phyloP scores from a whole-genome alignment of 768 basidiomycete genomes.

The Paxillus involutus region DNA sequence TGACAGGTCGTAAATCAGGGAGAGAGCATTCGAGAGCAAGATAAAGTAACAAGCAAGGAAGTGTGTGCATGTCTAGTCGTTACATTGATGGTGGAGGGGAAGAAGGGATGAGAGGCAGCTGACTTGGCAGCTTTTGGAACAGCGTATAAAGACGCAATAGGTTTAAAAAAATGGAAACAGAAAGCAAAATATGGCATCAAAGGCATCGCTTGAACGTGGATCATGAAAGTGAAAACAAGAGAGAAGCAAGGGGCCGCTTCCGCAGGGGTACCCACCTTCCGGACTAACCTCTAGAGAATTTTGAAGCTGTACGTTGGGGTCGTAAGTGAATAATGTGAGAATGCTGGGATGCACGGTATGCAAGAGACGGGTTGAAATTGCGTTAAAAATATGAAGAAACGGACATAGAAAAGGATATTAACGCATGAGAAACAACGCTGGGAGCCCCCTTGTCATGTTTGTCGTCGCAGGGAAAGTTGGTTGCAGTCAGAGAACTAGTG shows the following conservation, averaged over 20 bases:
- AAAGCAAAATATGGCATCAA: slow-evolving; percentile 20
- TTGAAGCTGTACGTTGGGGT: slow-evolving; percentile 20
- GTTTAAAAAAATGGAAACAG: slow-evolving; percentile 3
- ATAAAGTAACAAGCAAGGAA: slow-evolving; percentile 27
- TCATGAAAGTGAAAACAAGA: slow-evolving; percentile 20
- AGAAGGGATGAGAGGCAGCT: slow-evolving; percentile 18
- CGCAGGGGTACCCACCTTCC: slow-evolving; percentile 12
- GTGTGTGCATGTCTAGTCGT: slow-evolving; percentile 70
- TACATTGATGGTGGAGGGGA: slow-evolving; percentile 42
- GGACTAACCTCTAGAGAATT: slow-evolving; percentile 17
- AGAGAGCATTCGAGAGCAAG: slow-evolving; percentile 34
- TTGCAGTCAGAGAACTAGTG: slow-evolving; percentile 37
- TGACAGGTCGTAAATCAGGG: slow-evolving; percentile 31
- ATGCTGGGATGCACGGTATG: slow-evolving; percentile 30
- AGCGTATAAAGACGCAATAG: slow-evolving; percentile 6
- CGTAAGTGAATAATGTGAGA: slow-evolving; percentile 17
- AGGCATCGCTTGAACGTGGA: slow-evolving; percentile 25
- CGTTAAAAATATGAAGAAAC: slow-evolving; percentile 25
- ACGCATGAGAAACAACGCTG: slow-evolving; percentile 30
- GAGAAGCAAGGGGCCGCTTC: slow-evolving; percentile 3
- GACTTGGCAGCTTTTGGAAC: slow-evolving; percentile 19
- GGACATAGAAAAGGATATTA: slow-evolving; percentile 27
- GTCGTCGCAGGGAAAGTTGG: slow-evolving; percentile 22
- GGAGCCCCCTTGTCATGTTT: slow-evolving; percentile 18
- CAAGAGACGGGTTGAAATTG: slow-evolving; percentile 34